A percentile compares a stretch with the other conserved stretches of the same genome.
Evolutionary conservation across 768 basidiomycete species (phyloP).

Genomic region (Lactarius vividus): DNA sequence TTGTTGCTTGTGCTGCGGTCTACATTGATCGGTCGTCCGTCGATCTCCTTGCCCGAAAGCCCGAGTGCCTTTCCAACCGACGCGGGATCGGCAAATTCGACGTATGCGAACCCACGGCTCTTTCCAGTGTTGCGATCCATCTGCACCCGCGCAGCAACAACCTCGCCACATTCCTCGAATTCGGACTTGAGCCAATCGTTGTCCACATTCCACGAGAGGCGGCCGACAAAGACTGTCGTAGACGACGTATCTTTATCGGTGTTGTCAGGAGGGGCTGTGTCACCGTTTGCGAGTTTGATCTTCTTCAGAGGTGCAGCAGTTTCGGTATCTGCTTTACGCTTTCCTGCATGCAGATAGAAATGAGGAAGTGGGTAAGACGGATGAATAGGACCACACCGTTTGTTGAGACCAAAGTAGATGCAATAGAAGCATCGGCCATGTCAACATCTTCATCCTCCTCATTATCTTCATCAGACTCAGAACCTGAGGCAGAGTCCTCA

Average conservation of each 20-base stretch:
- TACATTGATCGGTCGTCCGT: conserved; percentile 84
- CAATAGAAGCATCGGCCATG: conserved; percentile 47
- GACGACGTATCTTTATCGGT: conserved; percentile 43
- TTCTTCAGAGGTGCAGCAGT: conserved; percentile 70
- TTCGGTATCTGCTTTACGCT: conserved; percentile 78
- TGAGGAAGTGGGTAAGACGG: conserved; percentile 7
- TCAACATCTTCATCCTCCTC: conserved; percentile 54
- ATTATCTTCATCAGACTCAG: conserved; percentile 30
- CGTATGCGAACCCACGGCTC: conserved; percentile 84
- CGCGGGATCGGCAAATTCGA: conserved; percentile 66
- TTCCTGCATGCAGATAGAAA: conserved; percentile 41
- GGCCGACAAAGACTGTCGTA: conserved; percentile 86
- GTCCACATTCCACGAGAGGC: conserved; percentile 95
- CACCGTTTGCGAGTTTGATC: conserved; percentile 65
- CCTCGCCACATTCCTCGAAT: conserved; percentile 85
- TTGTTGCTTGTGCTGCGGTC: conserved; percentile 65
- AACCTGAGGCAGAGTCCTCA: conserved; percentile 28
- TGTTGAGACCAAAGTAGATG: conserved; percentile 33
- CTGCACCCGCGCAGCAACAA: conserved; percentile 86
- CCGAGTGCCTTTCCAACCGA: conserved; percentile 79
- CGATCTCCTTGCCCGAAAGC: conserved; percentile 85
- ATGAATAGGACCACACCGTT: conserved; percentile 22
- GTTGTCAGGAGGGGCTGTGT: conserved; percentile 41
- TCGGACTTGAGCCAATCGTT: conserved; percentile 92
- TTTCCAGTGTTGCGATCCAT: conserved; percentile 78